Evolutionary conservation across 2,329 filamentous ascomycete genomes (phyloP), one percentile per base, ranked within the genome.

Genomic region (Cytospora paraplurivora): DNA sequence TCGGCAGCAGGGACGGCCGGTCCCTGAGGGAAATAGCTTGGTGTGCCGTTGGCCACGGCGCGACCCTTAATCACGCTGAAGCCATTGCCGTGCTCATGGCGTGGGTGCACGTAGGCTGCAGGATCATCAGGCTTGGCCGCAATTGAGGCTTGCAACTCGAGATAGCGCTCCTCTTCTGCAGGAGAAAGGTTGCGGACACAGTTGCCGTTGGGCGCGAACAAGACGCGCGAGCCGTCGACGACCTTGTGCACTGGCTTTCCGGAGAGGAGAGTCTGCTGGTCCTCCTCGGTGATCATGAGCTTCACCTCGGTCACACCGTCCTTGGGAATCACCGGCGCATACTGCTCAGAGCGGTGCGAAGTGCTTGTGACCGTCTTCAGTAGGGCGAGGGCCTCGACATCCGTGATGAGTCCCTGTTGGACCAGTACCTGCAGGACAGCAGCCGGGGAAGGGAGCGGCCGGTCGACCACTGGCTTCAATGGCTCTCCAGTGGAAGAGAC

Each of bases 141-240:
- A 52, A 91, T 76, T 7, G 77, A 77, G 55, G 81, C 78, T 73
- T 94, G 91, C 6, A 94, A 81, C 57, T 85, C 81, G 12, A 94
- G 78, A 68, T 90, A 93, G 5, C 83, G 82, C 38, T 88, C 80
- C 71, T 93, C 90, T 67, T 93, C 87, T 50, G 88, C 85, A 4
- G 82, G 76, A 1, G 82, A 87, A 60, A 95, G 76, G 63, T 90
- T 88, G 67, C 88, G 87, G n/a, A 94, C 80, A 72, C 89, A 91
- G 67, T 91, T 88, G 12, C 91, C 90, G 66, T 89, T 87, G 0
- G 90, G 89, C 0, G 90, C 93, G 59, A 93, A 85, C 68, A 93
- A 82, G 67, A 90, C 86, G 33, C 88, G 83, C 72, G 84, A 82
- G 62, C 86, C 87, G 66, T 89, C 87, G 1, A 86, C 78, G 47